Evolutionary conservation across 1,284 basidiomycete genomes (phyloP).

Genomic region (Pseudozyma pruni): DNA sequence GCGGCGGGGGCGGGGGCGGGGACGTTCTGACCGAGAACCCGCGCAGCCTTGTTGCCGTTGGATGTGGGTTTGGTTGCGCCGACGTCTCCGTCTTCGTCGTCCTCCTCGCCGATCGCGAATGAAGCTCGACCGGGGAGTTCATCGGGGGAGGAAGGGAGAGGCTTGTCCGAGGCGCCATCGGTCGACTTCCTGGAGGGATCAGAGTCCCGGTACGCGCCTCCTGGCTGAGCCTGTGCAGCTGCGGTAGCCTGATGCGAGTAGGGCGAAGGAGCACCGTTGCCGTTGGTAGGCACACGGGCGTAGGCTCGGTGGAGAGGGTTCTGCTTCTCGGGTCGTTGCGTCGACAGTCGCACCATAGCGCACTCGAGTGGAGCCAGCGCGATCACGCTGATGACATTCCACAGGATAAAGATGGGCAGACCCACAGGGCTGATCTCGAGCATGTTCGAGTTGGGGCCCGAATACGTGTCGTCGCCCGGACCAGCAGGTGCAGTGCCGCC

Average conservation of each 20-base stretch:
- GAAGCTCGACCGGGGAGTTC: conserved; percentile 43
- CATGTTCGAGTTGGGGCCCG: conserved; percentile 53
- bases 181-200: conserved; percentile 23
- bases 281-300: conserved; percentile 32
- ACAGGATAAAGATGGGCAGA: conserved; percentile 54
- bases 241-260: conserved; percentile 61
- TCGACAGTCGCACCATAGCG: conserved; percentile 59
- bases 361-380: conserved; percentile 63
- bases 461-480: conserved; percentile 48
- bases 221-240: conserved; percentile 34
- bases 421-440: conserved; percentile 52
- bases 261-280: conserved; percentile 29
- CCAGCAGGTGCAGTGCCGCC: conserved; percentile 40
- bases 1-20: background rate
- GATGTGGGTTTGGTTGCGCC: conserved; percentile 5
- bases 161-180: conserved; percentile 37
- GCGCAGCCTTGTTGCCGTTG: conserved; percentile 15
- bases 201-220: conserved; percentile 34
- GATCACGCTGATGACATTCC: conserved; percentile 51
- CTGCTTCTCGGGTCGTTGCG: conserved; percentile 61
- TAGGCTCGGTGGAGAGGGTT: conserved; percentile 64
- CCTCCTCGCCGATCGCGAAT: conserved; percentile 61
- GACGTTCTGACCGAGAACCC: conserved; percentile 16
- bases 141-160: conserved; percentile 36
- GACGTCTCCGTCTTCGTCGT: conserved; percentile 42